A percentile compares a stretch with the other conserved stretches of the same genome.
Conservation (phyloP, 192 early-diverging fungal species). For the Paraglomus brasilianum region DNA sequence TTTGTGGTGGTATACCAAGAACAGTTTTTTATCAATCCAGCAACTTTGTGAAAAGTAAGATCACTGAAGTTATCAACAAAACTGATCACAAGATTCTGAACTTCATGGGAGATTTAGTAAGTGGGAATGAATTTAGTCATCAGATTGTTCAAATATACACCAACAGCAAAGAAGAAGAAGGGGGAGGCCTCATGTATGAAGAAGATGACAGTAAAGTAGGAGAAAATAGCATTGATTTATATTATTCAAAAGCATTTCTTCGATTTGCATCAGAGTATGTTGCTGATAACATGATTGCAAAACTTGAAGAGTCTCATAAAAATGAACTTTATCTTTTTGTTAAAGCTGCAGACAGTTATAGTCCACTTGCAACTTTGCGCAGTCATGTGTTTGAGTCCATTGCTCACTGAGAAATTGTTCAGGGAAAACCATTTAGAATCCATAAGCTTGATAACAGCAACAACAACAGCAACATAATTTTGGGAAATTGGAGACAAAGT, state of each 20-base stretch:
- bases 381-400: background rate
- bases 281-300: background rate
- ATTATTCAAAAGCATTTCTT: background rate
- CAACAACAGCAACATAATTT: background rate
- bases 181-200: too few species aligned
- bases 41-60: too few species aligned
- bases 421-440: background rate
- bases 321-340: background rate
- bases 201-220: background rate
- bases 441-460: background rate
- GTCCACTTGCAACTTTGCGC: background rate
- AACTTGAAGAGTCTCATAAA: constrained; percentile 3
- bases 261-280: background rate
- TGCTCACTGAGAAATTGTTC: background rate
- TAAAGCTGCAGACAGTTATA: background rate
- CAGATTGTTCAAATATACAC: background rate
- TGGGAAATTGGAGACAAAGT: background rate
- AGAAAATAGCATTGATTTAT: background rate
- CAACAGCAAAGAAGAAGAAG: too few species aligned
- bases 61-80: background rate
- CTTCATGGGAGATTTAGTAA: background rate
- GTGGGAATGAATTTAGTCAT: background rate
- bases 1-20: constrained; percentile 8
- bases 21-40: background rate
- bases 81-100: background rate